These are phyloP conservation scores for Rhynchospora breviuscula DNA, from an alignment of 176 grass and related monocot species.

Conservation along the genomic window DNA sequence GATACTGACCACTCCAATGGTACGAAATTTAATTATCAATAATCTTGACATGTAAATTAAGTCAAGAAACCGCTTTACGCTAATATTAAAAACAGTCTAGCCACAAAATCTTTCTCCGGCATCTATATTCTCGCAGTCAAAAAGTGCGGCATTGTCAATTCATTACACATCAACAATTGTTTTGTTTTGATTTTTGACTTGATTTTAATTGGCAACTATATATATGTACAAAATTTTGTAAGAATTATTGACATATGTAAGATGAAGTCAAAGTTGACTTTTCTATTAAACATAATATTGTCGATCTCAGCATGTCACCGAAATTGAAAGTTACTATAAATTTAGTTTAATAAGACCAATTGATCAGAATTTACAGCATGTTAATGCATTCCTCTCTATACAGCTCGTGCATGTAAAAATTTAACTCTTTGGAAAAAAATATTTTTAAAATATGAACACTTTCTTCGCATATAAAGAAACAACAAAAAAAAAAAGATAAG, in stretches of 20 bases:
- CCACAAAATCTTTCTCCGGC: background rate
- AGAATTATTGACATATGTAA: background rate
- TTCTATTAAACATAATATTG: too few species aligned
- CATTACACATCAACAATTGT: background rate
- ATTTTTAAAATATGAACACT: too few species aligned
- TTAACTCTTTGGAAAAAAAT: too few species aligned
- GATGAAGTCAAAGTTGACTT: background rate
- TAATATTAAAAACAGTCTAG: background rate
- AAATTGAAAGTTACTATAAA: too few species aligned
- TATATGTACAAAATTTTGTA: background rate
- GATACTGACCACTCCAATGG: background rate
- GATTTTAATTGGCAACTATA: background rate
- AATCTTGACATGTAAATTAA: background rate
- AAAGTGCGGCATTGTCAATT: background rate
- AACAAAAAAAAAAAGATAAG: background rate
- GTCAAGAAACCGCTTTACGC: background rate
- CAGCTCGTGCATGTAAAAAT: too few species aligned
- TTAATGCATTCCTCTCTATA: too few species aligned
- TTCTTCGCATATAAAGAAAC: background rate
- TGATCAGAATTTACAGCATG: too few species aligned
- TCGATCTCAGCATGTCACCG: too few species aligned
- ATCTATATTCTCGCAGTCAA: background rate
- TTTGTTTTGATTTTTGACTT: background rate
- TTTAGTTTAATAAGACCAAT: background rate
- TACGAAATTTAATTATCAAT: background rate